phyloP scores from a whole-genome alignment of 768 basidiomycete genomes.

The Neoboletus magnificus region DNA sequence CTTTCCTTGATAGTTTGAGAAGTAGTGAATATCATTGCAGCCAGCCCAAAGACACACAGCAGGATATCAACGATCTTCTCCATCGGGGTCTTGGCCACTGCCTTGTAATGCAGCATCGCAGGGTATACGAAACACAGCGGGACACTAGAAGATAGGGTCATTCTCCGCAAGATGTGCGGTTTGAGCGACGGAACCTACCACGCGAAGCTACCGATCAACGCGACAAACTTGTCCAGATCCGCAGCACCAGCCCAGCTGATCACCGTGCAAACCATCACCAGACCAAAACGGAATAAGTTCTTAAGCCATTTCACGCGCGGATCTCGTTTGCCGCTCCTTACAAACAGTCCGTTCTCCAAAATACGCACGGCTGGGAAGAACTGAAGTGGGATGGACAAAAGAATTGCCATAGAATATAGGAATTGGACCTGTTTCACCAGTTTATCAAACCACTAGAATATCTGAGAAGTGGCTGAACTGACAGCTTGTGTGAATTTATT shows the following conservation, averaged over 20 bases:
- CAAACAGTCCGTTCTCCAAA: constrained; percentile 93
- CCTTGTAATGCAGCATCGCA: constrained; percentile 87
- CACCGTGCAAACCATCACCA: constrained; percentile 77
- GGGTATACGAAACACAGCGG: constrained; percentile 95
- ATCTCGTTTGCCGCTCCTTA: constrained; percentile 79
- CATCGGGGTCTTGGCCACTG: constrained; percentile 68
- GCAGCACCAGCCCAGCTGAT: constrained; percentile 79
- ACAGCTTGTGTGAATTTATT: constrained; percentile 88
- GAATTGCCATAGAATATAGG: constrained; percentile 88
- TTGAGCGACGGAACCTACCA: constrained; percentile 53
- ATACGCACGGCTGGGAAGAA: constrained; percentile 98
- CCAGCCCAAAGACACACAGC: constrained; percentile 71
- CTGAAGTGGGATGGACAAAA: constrained; percentile 89
- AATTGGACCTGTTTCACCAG: constrained; percentile 60
- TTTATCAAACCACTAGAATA: background rate
- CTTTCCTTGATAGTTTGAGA: constrained; percentile 67
- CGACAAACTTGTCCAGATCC: constrained; percentile 95
- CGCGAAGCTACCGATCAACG: constrained; percentile 89
- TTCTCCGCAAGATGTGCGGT: constrained; percentile 1
- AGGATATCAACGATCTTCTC: constrained; percentile 67
- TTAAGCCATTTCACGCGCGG: constrained; percentile 91
- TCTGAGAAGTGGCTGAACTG: constrained; percentile 31
- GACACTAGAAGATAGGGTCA: constrained; percentile 49
- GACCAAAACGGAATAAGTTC: constrained; percentile 78
- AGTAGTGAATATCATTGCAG: constrained; percentile 76